These are phyloP conservation scores for Leptodontidium sp. DNA, from an alignment of 2,329 filamentous ascomycete genomes.

Conservation along the genomic window DNA sequence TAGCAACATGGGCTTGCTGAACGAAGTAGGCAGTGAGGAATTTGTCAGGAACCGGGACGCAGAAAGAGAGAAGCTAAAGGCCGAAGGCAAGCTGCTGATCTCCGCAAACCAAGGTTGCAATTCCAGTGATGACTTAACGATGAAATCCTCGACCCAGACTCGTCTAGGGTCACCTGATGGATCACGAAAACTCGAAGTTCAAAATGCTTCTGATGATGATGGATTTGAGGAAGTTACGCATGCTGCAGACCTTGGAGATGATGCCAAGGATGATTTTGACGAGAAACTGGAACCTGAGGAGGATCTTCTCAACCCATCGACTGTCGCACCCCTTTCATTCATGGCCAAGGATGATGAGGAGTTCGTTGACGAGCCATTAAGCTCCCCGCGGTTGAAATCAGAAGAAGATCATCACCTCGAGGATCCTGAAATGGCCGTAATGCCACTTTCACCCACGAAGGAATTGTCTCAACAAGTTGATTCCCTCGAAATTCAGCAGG, in stretches of 20 bases:
- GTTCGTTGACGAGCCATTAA: conserved; percentile 81
- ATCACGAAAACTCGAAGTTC: conserved; percentile 76
- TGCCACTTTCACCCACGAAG: conserved; percentile 64
- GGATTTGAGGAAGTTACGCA: conserved; percentile 89
- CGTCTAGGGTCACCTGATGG: conserved; percentile 65
- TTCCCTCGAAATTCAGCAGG: conserved; percentile 41
- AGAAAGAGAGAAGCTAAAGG: conserved; percentile 81
- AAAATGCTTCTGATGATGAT: conserved; percentile 85
- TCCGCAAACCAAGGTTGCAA: conserved; percentile 54
- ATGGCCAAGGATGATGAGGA: conserved; percentile 72
- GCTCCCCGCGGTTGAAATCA: conserved; percentile 70
- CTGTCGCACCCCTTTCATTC: conserved; percentile 51
- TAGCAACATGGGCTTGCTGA: conserved; percentile 97
- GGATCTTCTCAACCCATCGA: conserved; percentile 54
- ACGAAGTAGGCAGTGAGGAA: conserved; percentile 88
- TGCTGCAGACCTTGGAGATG: conserved; percentile 74
- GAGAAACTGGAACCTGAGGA: conserved; percentile 60
- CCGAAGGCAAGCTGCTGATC: conserved; percentile 73
- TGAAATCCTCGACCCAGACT: conserved; percentile 61
- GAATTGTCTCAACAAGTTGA: conserved; percentile 44
- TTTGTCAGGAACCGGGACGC: conserved; percentile 81
- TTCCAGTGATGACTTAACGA: conserved; percentile 68
- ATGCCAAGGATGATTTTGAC: conserved; percentile 73
- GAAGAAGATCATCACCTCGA: conserved; percentile 60
- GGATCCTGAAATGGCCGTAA: conserved; percentile 64